phyloP scores from a whole-genome alignment of 2,329 filamentous ascomycete genomes.

The Ceratocystis albifundus region DNA sequence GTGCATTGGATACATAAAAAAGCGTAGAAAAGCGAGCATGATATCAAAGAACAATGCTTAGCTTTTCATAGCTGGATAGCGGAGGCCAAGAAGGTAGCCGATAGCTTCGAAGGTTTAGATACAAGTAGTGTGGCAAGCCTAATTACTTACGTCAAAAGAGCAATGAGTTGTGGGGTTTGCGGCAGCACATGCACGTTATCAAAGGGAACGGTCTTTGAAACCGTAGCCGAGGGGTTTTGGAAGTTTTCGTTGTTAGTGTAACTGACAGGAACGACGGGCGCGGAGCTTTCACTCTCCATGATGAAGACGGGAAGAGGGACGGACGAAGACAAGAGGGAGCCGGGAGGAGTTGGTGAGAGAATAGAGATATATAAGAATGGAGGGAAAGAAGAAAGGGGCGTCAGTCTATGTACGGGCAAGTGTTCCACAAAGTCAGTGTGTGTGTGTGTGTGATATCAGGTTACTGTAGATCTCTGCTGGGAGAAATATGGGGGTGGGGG shows the following conservation, averaged over 20 bases:
- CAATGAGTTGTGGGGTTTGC: conserved; percentile 94
- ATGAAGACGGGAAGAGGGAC: conserved; percentile 24
- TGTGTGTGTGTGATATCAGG: too few relatives aligned
- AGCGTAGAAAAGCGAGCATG: neutral
- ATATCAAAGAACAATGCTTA: too few relatives aligned
- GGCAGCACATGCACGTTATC: conserved; percentile 82
- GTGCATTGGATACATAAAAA: neutral
- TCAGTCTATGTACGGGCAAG: too few relatives aligned
- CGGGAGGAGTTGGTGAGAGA: neutral
- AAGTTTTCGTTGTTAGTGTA: conserved; percentile 64
- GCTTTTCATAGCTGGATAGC: neutral
- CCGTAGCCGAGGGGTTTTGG: conserved; percentile 75
- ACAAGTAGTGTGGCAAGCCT: neutral
- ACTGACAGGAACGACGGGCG: conserved; percentile 48
- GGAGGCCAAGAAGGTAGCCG: neutral
- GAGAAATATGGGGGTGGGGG: neutral
- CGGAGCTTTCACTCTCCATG: conserved; percentile 19
- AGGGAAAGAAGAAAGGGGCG: neutral
- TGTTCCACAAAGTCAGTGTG: neutral
- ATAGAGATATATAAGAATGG: conserved; percentile 2
- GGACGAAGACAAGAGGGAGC: conserved; percentile 15
- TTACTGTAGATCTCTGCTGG: neutral
- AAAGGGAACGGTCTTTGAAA: conserved; percentile 69
- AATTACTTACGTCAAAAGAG: conserved; percentile 80
- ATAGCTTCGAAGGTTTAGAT: neutral